Evolutionary conservation across 768 basidiomycete species (phyloP).

Genomic region (Suillus spraguei): DNA sequence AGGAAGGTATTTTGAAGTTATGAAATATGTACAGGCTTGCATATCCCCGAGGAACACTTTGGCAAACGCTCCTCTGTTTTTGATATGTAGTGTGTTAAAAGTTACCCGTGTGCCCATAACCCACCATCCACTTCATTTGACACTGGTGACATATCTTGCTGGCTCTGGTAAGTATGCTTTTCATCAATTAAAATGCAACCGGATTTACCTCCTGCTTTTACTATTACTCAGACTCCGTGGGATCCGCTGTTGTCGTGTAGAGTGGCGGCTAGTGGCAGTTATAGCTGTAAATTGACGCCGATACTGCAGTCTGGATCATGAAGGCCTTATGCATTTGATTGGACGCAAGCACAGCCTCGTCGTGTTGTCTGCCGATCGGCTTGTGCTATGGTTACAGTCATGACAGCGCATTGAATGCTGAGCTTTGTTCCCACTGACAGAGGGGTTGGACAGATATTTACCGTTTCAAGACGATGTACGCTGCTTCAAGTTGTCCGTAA

Average conservation of each 20-base stretch:
- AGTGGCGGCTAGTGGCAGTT: neutral
- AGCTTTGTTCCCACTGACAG: neutral
- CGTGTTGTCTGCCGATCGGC: neutral
- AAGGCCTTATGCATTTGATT: neutral
- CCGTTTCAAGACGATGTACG: neutral
- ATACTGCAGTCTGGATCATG: neutral
- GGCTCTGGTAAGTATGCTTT: conserved; percentile 2
- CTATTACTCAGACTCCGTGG: neutral
- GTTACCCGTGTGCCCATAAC: neutral
- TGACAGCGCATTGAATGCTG: neutral
- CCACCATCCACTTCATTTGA: neutral
- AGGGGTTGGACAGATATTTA: neutral
- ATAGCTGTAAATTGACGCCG: neutral
- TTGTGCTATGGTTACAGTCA: neutral
- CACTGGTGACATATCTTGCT: neutral
- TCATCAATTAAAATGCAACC: neutral
- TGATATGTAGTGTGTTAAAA: neutral
- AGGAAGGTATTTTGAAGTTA: neutral
- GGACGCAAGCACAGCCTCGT: neutral
- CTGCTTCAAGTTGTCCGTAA: neutral
- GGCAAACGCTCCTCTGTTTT: neutral
- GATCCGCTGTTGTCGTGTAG: neutral
- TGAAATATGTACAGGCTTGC: neutral
- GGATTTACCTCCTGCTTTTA: neutral
- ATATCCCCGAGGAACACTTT: neutral